Evolutionary conservation across 805 yeast species (phyloP).

Genomic region (Ogataea angusta): DNA sequence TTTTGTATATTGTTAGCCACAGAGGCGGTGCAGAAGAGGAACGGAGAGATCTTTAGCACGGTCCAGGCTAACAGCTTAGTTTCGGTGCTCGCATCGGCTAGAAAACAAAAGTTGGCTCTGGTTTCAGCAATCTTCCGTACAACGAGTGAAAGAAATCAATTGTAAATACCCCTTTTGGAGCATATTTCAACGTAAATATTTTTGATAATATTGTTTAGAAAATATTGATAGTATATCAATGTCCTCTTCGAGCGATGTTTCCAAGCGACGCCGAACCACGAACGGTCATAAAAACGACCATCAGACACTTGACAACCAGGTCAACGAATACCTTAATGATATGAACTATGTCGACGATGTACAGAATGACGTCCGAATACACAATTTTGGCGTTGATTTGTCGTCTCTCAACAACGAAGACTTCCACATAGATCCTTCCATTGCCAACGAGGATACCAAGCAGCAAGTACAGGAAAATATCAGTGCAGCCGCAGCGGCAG

Average conservation of each 20-base stretch:
- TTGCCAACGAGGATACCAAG: conserved; percentile 12
- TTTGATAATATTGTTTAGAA: neutral
- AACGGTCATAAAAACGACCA: conserved; percentile 24
- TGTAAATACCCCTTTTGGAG: too few species aligned
- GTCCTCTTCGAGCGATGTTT: conserved; percentile 1
- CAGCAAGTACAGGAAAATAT: conserved; percentile 16
- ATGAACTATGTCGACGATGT: conserved; percentile 25
- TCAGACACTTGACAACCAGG: conserved; percentile 27
- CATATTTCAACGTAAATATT: too few species aligned
- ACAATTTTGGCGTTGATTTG: conserved; percentile 25
- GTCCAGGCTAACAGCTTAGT: too few species aligned
- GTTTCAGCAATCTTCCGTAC: too few species aligned
- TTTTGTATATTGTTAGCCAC: neutral
- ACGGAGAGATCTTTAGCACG: too few species aligned
- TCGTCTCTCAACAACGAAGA: conserved; percentile 23
- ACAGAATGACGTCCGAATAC: conserved; percentile 17
- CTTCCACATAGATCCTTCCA: conserved; percentile 28
- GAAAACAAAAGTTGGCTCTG: too few species aligned
- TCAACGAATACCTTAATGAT: conserved; percentile 27
- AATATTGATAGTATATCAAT: conserved; percentile 1
- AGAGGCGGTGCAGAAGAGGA: conserved; percentile 1
- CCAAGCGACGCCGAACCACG: conserved; percentile 4
- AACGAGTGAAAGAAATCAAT: too few species aligned
- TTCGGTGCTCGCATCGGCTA: too few species aligned
- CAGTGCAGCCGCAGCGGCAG: conserved; percentile 24